Base-by-base conservation (phyloP, 2,329 filamentous ascomycete species). In the Helotiales sp. region DNA sequence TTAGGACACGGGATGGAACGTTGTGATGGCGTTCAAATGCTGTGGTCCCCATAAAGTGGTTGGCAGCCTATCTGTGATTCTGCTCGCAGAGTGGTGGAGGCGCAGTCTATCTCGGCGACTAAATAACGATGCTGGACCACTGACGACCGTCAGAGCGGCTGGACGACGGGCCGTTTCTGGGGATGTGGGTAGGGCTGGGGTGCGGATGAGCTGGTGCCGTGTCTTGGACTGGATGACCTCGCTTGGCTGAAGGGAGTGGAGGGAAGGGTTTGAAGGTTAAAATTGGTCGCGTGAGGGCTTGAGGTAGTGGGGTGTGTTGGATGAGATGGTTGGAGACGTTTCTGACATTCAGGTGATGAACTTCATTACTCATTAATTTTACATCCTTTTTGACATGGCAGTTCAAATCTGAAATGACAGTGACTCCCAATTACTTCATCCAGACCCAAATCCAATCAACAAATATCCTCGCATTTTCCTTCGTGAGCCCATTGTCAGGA, bases 371-470 rank as follows among this genome's bases (percentile, higher is more conserved):
- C n/a, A 34, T 34, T 34, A 40, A 19, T 17, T 40, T 40, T 40
- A 40, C 36, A 9, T 22, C n/a, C 9, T 19, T 22, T n/a, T 6
- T 19, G 36, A 40, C 6, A 40, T n/a, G n/a, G n/a, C n/a, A n/a
- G n/a, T n/a, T n/a, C n/a, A n/a, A n/a, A n/a, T 22, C 12, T 19
- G 36, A 40, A 40, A 17, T 19, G 36, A 40, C 36, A 8, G 36
- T 40, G 36, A 40, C 36, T 22, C 24, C 24, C 17, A 10, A 3
- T 29, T 67, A 75, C 51, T 73, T 75, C 58, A 70, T 65, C 73
- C 73, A 75, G 25, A 71, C 71, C 73, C 71, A 74, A 36, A 75
- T 34, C 73, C 73, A 75, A 10, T 63, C 51, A 5, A 70, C 30
- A 48, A 75, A 70, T 1, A 63, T 65, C 13, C 42, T 30, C 31